These are phyloP conservation scores for Parachlorella kessleri DNA, from an alignment of 139 green algal genomes.

Conservation along the genomic window DNA sequence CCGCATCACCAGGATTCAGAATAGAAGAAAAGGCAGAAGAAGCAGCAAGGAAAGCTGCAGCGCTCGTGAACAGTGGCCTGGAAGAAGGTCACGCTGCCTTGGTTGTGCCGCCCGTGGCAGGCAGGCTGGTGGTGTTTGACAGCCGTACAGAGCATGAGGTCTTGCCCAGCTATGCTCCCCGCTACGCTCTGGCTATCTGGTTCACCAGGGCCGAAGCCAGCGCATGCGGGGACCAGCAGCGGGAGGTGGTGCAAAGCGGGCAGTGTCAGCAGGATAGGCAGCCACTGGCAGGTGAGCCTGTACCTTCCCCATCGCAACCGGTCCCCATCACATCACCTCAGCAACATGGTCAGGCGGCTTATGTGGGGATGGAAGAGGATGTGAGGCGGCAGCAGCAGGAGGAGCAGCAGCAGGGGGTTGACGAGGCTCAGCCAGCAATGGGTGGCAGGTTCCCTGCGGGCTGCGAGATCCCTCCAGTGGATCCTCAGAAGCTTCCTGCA, in stretches of 20 bases:
- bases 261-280: no score
- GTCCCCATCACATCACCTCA: no score
- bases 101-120: constrained; percentile 55
- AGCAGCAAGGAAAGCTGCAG: not conserved
- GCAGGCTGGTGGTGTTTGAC: constrained; percentile 73
- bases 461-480: no score
- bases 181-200: constrained; percentile 66
- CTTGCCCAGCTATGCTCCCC: constrained; percentile 49
- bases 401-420: not conserved
- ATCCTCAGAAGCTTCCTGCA: no score
- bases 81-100: constrained; percentile 18
- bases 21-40: not conserved
- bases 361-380: no score
- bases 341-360: no score
- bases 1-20: no score
- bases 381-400: not conserved
- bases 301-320: no score
- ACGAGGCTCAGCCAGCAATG: no score
- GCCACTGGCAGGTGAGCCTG: no score
- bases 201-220: no score
- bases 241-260: not conserved
- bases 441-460: no score
- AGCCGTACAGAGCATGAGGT: constrained; percentile 70
- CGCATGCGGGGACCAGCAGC: not conserved
- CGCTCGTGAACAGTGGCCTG: not conserved